Percentiles rank a stretch among this genome's conserved stretches.
Conservation (phyloP, 768 basidiomycete genomes). For the Mycena polygramma region DNA sequence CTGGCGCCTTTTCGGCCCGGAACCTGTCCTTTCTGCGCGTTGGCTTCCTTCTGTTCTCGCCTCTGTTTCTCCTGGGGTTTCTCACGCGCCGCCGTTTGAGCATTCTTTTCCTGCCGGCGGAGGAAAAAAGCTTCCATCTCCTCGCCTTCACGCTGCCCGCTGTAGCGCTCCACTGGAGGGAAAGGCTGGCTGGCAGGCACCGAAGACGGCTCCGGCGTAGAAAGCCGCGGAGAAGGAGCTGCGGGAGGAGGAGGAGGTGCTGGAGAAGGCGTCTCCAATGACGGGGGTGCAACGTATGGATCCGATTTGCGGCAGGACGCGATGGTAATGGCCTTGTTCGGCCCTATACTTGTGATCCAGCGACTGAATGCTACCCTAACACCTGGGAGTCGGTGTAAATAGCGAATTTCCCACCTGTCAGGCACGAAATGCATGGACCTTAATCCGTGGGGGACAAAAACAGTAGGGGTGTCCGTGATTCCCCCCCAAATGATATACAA, state of each 20-base stretch:
- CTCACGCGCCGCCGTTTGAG: background rate
- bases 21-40: background rate
- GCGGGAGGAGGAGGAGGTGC: no score
- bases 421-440: background rate
- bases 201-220: no score
- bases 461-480: background rate
- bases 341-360: background rate
- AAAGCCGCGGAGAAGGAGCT: no score
- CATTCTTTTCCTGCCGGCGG: background rate
- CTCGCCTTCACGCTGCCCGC: background rate
- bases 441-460: background rate
- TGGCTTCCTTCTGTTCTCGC: background rate
- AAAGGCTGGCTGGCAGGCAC: background rate
- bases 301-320: no score
- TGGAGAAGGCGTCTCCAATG: no score
- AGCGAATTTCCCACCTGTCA: background rate
- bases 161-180: conserved; percentile 4
- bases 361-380: background rate
- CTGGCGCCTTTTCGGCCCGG: conserved; percentile 4
- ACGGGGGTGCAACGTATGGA: no score
- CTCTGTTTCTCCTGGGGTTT: background rate
- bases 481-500: conserved; percentile 1
- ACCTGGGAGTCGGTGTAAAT: background rate
- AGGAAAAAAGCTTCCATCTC: background rate
- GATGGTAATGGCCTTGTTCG: no score